A percentile compares a stretch with the other conserved stretches of the same genome.
Evolutionary conservation across 139 green algal genomes (phyloP).

Genomic region (Coccomyxa sp.): DNA sequence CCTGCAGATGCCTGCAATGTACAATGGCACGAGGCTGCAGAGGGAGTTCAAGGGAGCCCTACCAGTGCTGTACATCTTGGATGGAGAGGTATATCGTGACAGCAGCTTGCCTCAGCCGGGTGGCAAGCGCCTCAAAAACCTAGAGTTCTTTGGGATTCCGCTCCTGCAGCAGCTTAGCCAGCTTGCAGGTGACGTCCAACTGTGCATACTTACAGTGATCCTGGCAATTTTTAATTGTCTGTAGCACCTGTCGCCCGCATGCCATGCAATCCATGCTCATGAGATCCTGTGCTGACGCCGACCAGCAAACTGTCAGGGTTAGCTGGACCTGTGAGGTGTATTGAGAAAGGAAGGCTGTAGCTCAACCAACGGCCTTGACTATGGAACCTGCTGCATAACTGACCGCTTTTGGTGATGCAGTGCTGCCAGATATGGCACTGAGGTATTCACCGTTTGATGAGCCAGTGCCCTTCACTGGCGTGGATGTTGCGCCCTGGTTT

Average conservation of each 20-base stretch:
- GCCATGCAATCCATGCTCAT: too few species aligned
- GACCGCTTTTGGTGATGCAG: too few species aligned
- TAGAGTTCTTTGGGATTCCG: not conserved
- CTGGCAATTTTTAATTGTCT: too few species aligned
- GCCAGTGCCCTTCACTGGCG: not conserved
- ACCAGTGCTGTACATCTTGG: not conserved
- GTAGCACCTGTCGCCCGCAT: too few species aligned
- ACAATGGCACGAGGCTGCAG: not conserved
- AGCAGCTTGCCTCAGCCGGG: not conserved
- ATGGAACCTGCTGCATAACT: too few species aligned
- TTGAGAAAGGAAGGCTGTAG: too few species aligned
- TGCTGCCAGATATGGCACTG: not conserved
- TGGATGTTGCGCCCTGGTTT: conserved; percentile 10
- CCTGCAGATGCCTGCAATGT: not conserved
- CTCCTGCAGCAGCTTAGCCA: not conserved
- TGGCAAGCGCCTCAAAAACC: not conserved
- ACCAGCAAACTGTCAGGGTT: too few species aligned
- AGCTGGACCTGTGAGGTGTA: too few species aligned
- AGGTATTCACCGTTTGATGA: not conserved
- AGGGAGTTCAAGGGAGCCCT: not conserved
- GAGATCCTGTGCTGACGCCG: too few species aligned
- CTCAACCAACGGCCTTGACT: too few species aligned
- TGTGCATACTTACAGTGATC: too few species aligned
- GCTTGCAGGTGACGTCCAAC: too few species aligned
- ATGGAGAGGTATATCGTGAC: not conserved